Base-by-base conservation (phyloP, 441 rosid species). In the Iberis amara region DNA sequence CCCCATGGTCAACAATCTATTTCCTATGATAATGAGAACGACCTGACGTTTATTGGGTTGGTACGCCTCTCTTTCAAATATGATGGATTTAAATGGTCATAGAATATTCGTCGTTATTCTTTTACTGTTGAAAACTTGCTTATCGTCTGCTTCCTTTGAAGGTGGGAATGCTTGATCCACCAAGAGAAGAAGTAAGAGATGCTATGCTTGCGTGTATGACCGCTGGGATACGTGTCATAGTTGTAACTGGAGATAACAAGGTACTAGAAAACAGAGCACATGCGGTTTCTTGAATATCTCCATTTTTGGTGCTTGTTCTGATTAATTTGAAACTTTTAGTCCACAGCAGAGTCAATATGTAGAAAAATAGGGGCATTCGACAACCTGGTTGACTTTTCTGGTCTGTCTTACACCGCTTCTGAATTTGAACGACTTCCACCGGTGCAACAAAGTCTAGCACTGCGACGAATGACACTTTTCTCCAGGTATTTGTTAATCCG, bases 121-220 rank as follows among this genome's bases (percentile, higher is more conserved):
- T 42, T n/a, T 9, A 31, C 39, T 44, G 33, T 14, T 37, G 4
- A 24, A 43, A 11, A 61, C 57, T 31, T 48, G 26, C 50, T 55
- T 24, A 68, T 61, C 36, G 30, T 45, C 21, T 56, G 24, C 10
- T 55, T 50, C 26, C 36, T 61, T 37, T 59, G 53, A 76, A 92
- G 97, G 95, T 92, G 72, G 99, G 99, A 74, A 86, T 92, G 89
- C 87, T 82, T 81, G 99, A 92, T 80, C 99, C 99, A 59, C 97
- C 97, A 42, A 81, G 99, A 70, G 81, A 86, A 69, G 99, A 89
- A 86, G 99, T 92, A 52, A 82, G 79, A 72, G 85, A 74, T 77
- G 97, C 99, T 62, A 92, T 92, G 89, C 78, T 86, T 65, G 75
- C 96, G 38, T 92, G 99, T 81, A 77, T 82, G 96, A 82, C 90